These are phyloP conservation scores for Logfia minima DNA, from an alignment of 129 eudicot species.

Conservation along the genomic window DNA sequence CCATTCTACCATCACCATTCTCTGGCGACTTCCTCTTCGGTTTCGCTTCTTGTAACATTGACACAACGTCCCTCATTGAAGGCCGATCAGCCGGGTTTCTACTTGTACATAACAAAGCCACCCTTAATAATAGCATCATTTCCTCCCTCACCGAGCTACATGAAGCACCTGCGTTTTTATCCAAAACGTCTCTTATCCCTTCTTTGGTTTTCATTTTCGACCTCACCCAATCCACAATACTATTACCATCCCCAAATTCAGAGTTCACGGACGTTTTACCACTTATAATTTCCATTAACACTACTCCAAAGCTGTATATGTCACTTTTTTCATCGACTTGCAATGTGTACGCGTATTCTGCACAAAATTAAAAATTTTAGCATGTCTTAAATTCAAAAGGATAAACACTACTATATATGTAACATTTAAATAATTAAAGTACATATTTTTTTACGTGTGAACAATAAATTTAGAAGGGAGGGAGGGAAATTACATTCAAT, in stretches of 20 bases:
- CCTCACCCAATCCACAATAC: conserved; percentile 92
- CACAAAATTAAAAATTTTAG: conserved; percentile 12
- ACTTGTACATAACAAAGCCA: conserved; percentile 87
- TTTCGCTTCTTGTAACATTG: conserved; percentile 93
- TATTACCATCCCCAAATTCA: conserved; percentile 92
- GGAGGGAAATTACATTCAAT: no score
- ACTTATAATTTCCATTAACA: conserved; percentile 74
- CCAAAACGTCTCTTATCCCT: conserved; percentile 63
- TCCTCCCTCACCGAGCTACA: conserved; percentile 87
- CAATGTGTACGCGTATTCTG: conserved; percentile 94
- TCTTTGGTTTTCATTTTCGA: conserved; percentile 60
- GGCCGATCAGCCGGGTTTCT: conserved; percentile 90
- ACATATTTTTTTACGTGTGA: no score
- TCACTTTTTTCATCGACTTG: conserved; percentile 99
- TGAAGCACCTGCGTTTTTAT: conserved; percentile 76
- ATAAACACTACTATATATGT: no score
- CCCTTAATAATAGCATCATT: conserved; percentile 73
- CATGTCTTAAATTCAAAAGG: not conserved
- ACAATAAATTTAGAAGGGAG: no score
- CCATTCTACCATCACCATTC: conserved; percentile 29
- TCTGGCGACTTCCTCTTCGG: conserved; percentile 75
- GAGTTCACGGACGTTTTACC: conserved; percentile 83
- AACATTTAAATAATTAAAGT: no score
- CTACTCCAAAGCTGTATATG: conserved; percentile 91
- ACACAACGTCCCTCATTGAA: conserved; percentile 96